Percentiles rank a stretch among this genome's conserved stretches.
phyloP scores from a whole-genome alignment of 495 filamentous ascomycete genomes.

The Daldinia caldariorum region DNA sequence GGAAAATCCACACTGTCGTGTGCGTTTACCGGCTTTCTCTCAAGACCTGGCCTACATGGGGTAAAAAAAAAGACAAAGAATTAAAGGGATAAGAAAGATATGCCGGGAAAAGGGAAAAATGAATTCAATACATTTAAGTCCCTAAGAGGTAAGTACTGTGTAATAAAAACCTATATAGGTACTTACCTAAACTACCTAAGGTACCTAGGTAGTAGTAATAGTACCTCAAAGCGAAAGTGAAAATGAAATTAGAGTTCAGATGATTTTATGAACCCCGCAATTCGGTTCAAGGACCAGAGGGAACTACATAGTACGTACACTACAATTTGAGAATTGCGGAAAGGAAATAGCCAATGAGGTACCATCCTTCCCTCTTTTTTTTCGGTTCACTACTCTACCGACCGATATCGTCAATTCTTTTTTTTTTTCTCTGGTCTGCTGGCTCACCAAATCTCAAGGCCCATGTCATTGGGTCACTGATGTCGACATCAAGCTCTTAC shows the following conservation, averaged over 20 bases:
- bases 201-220: no score
- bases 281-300: slow-evolving; percentile 39
- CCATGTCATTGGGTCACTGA: slow-evolving; percentile 22
- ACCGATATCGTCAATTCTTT: slow-evolving; percentile 46
- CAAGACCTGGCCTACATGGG: slow-evolving; percentile 13
- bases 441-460: slow-evolving; percentile 16
- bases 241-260: slow-evolving; percentile 15
- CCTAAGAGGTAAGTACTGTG: no score
- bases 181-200: no score
- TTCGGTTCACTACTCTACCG: slow-evolving; percentile 48
- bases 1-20: neutral
- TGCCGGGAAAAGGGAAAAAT: neutral
- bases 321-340: slow-evolving; percentile 45
- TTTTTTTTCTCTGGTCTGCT: slow-evolving; percentile 31
- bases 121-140: slow-evolving; percentile 14
- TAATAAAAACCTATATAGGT: neutral
- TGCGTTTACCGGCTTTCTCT: neutral
- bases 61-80: slow-evolving; percentile 4
- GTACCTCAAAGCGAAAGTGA: neutral
- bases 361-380: slow-evolving; percentile 25
- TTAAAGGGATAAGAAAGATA: no score
- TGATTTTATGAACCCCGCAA: slow-evolving; percentile 40
- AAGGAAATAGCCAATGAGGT: slow-evolving; percentile 40
- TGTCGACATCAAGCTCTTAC: slow-evolving; percentile 36
- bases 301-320: neutral